Conservation (phyloP, 2,329 filamentous ascomycete genomes). For the Hymenoscyphus occultus region DNA sequence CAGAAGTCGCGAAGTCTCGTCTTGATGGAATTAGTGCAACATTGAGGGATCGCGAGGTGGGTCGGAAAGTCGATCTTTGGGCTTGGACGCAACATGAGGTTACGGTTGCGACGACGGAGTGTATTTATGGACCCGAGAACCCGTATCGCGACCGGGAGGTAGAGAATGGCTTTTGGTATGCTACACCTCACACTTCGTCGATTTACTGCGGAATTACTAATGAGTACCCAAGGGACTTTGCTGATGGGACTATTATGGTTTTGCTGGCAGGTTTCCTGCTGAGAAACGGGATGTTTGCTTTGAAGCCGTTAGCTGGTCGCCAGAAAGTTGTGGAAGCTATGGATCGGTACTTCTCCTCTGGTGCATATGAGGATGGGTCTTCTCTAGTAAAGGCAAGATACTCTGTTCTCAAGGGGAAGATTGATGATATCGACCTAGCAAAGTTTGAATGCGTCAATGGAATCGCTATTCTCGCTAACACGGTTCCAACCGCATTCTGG, state of each 20-base stretch:
- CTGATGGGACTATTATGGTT: neutral
- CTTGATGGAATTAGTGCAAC: neutral
- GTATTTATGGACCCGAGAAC: neutral
- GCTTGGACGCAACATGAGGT: constrained; percentile 6
- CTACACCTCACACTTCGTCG: too few species aligned
- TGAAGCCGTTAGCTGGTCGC: neutral
- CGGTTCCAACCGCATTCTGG: constrained; percentile 6
- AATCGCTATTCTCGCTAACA: constrained; percentile 3
- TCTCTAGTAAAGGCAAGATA: constrained; percentile 6
- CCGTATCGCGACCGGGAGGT: neutral
- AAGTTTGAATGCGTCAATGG: constrained; percentile 5
- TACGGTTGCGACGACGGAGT: constrained; percentile 6
- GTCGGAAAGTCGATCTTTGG: neutral
- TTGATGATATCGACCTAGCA: neutral
- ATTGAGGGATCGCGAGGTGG: too few species aligned
- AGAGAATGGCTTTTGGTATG: constrained; percentile 6
- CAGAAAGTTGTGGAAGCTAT: neutral
- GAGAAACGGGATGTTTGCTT: neutral
- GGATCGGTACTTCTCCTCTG: neutral
- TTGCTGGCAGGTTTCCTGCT: neutral
- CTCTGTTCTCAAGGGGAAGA: neutral
- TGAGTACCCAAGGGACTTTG: neutral
- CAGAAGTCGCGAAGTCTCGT: neutral
- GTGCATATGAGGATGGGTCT: neutral
- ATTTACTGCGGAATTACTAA: neutral